Conservation (phyloP, 805 yeast genomes). For the Nakazawaea populi region DNA sequence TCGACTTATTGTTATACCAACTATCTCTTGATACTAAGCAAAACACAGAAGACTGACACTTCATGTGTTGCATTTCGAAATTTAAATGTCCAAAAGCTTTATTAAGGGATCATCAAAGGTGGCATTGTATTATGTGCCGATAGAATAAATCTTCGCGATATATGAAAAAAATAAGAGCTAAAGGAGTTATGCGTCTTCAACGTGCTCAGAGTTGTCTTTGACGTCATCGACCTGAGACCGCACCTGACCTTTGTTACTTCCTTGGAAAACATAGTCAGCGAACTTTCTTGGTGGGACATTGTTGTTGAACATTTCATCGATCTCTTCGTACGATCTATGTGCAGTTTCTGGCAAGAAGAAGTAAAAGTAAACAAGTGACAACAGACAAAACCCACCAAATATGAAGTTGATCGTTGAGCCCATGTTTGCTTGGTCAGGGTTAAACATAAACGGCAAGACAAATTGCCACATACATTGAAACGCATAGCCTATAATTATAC, state of each 20-base stretch:
- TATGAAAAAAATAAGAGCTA: background rate
- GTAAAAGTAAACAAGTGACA: slow-evolving; percentile 32
- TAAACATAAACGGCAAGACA: slow-evolving; percentile 11
- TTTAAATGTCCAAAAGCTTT: too few relatives aligned
- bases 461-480: slow-evolving; percentile 8
- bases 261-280: slow-evolving; percentile 10
- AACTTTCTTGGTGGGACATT: slow-evolving; percentile 25
- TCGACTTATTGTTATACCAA: too few relatives aligned
- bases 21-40: too few relatives aligned
- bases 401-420: slow-evolving; percentile 10
- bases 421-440: slow-evolving; percentile 11
- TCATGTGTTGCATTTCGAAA: too few relatives aligned
- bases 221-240: background rate
- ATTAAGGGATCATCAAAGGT: too few relatives aligned
- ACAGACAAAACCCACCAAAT: slow-evolving; percentile 8
- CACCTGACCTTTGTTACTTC: background rate
- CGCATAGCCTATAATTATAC: slow-evolving; percentile 2
- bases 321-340: slow-evolving; percentile 53
- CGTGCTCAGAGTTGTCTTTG: background rate
- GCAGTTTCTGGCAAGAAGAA: slow-evolving; percentile 56
- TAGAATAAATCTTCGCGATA: too few relatives aligned
- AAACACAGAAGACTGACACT: too few relatives aligned
- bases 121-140: too few relatives aligned
- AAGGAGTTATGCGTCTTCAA: background rate
- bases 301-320: slow-evolving; percentile 46